phyloP scores from a whole-genome alignment of 352 stramenopile species.

The Globisporangium polare region DNA sequence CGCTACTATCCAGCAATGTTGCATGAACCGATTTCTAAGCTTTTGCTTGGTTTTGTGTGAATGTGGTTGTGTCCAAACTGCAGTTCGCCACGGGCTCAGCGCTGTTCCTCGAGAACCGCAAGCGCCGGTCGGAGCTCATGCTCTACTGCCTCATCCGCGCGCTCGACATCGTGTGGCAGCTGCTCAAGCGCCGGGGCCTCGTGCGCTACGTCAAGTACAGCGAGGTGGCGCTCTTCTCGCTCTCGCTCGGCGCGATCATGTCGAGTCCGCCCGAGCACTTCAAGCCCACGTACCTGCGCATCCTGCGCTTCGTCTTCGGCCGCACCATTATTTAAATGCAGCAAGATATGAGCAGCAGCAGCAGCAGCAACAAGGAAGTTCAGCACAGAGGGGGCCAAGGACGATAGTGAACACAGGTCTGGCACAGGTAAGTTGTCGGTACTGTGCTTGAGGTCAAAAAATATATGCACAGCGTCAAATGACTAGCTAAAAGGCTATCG shows the following conservation, averaged over 20 bases:
- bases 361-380: neutral
- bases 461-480: neutral
- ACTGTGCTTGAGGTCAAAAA: neutral
- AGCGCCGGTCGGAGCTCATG: constrained; percentile 84
- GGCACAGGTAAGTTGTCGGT: neutral
- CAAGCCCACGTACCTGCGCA: constrained; percentile 80
- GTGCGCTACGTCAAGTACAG: constrained; percentile 74
- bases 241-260: constrained; percentile 85
- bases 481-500: neutral
- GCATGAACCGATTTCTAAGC: neutral
- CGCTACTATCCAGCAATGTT: neutral
- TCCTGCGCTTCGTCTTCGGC: constrained; percentile 83
- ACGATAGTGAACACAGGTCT: neutral
- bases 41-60: neutral
- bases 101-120: constrained; percentile 78
- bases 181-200: constrained; percentile 61
- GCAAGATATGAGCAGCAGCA: constrained; percentile 2
- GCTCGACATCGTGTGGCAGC: constrained; percentile 77
- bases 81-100: constrained; percentile 55
- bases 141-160: constrained; percentile 73
- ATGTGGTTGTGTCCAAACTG: neutral
- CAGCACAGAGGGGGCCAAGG: neutral
- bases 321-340: constrained; percentile 57
- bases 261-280: constrained; percentile 74
- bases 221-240: constrained; percentile 77